These are phyloP conservation scores for Tolypocladium amazonense DNA, from an alignment of 2,329 filamentous ascomycete species.

Conservation along the genomic window DNA sequence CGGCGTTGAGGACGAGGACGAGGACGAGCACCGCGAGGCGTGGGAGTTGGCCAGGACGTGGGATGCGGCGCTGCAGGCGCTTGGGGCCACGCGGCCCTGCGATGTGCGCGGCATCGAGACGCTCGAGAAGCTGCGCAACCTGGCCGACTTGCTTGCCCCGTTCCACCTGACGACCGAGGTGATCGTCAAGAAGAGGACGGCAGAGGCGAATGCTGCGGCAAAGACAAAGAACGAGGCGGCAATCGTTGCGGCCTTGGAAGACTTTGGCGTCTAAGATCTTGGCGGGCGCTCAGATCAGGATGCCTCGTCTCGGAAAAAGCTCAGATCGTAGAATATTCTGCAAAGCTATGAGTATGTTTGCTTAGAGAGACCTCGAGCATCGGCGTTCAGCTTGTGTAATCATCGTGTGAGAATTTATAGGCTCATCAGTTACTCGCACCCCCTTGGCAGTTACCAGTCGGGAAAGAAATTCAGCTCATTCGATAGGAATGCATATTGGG, in stretches of 20 bases:
- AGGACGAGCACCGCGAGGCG: neutral
- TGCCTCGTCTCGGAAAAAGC: too few species aligned
- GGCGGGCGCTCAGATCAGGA: too few species aligned
- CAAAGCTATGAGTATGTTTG: too few species aligned
- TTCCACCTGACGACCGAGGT: neutral
- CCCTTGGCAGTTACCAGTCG: neutral
- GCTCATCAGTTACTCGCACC: too few species aligned
- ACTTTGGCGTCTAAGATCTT: neutral
- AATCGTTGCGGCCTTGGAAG: neutral
- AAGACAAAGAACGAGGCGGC: neutral
- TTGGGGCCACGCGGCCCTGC: neutral
- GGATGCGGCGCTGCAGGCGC: neutral
- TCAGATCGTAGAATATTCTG: too few species aligned
- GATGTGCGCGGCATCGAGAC: neutral
- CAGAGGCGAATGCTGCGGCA: neutral
- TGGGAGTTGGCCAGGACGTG: neutral
- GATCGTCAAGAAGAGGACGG: neutral
- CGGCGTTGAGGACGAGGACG: neutral
- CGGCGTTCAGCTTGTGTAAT: too few species aligned
- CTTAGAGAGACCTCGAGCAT: too few species aligned
- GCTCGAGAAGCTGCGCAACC: neutral
- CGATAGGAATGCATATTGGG: neutral
- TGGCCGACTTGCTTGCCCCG: neutral
- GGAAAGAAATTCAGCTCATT: neutral
- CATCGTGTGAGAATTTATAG: too few species aligned